These are phyloP conservation scores for Rhodotorula sp. DNA, from an alignment of 1,284 basidiomycete species.

Conservation along the genomic window DNA sequence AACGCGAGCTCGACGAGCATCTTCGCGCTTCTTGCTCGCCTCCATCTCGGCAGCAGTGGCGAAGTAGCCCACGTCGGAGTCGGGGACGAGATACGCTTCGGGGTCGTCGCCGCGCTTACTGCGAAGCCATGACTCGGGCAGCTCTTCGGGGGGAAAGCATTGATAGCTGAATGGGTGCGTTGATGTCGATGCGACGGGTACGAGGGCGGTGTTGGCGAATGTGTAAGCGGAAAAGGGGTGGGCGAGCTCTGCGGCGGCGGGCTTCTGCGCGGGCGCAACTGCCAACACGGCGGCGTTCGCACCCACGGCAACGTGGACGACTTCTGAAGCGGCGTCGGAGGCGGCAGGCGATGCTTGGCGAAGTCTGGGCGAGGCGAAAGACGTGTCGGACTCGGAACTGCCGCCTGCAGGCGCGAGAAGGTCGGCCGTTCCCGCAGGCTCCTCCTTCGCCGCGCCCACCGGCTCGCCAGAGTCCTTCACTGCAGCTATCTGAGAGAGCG, in stretches of 20 bases:
- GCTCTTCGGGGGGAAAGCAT: conserved; percentile 13
- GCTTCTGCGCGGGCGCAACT: background rate
- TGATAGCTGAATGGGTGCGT: conserved; percentile 21
- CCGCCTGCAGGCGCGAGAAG: background rate
- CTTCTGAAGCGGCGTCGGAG: conserved; percentile 12
- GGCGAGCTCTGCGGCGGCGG: conserved; percentile 4
- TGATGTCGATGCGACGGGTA: conserved; percentile 21
- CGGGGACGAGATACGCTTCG: conserved; percentile 6
- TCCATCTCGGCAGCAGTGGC: conserved; percentile 18
- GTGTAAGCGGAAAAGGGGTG: conserved; percentile 22
- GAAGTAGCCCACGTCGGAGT: conserved; percentile 18
- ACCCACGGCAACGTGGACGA: no score
- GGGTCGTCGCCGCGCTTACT: conserved; percentile 27
- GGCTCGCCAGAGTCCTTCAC: background rate
- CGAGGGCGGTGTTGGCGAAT: conserved; percentile 28
- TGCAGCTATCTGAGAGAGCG: no score
- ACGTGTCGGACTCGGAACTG: conserved; percentile 1
- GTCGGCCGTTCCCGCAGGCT: background rate
- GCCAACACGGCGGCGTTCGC: background rate
- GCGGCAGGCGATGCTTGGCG: conserved; percentile 20
- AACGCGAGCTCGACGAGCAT: conserved; percentile 16
- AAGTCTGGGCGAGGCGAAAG: conserved; percentile 1
- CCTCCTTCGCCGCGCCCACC: background rate
- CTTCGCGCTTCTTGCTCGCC: conserved; percentile 1
- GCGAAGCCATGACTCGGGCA: conserved; percentile 23